phyloP scores from a whole-genome alignment of 2,329 filamentous ascomycete genomes.

The Aureobasidium sp. region DNA sequence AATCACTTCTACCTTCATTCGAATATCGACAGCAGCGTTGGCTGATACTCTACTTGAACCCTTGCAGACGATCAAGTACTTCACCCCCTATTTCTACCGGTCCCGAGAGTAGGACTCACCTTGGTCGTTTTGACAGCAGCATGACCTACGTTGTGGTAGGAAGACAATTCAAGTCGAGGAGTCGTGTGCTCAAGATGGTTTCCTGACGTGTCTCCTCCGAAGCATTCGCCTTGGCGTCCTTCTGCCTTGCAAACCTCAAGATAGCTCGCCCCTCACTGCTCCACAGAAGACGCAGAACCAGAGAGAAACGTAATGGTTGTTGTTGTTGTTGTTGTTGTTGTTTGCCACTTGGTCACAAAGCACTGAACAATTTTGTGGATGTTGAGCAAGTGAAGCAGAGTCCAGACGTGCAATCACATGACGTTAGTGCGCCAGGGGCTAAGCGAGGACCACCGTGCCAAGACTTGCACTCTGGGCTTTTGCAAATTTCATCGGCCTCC shows the following conservation, averaged over 20 bases:
- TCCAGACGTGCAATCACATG: neutral
- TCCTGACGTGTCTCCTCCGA: too few species aligned
- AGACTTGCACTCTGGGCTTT: slow-evolving; percentile 9
- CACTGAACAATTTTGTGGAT: neutral
- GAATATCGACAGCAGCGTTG: neutral
- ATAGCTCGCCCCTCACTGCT: neutral
- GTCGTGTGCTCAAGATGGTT: neutral
- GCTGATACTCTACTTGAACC: neutral
- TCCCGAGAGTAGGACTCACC: too few species aligned
- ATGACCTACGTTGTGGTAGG: neutral
- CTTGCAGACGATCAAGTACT: neutral
- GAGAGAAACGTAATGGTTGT: neutral
- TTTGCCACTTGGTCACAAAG: neutral
- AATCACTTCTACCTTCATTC: neutral
- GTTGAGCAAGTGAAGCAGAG: neutral
- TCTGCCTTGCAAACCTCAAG: neutral
- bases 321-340: too few species aligned
- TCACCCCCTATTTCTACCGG: too few species aligned
- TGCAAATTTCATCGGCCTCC: slow-evolving; percentile 4
- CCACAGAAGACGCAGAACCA: neutral
- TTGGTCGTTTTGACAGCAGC: neutral
- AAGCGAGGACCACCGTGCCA: slow-evolving; percentile 9
- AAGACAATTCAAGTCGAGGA: neutral
- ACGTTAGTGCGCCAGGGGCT: neutral
- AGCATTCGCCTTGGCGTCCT: neutral